Percentiles rank a stretch among this genome's conserved stretches.
Evolutionary conservation across 148 eudicot species (phyloP).

Genomic region (Silene uniflora): DNA sequence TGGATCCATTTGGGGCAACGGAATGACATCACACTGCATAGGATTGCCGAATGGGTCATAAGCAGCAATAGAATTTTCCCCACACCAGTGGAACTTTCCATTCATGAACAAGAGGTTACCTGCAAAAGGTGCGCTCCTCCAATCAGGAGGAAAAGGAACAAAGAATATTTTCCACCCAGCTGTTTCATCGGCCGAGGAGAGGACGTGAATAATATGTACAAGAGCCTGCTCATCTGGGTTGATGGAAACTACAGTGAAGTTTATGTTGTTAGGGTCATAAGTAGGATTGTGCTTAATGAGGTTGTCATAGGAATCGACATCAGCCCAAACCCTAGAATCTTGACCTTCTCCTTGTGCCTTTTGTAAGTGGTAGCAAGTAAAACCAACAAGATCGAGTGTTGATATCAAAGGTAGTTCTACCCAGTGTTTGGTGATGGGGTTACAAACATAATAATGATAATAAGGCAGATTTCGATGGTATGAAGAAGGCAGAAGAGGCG

Average conservation of each 20-base stretch:
- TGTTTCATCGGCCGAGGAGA: background rate
- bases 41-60: conserved; percentile 1
- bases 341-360: background rate
- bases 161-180: background rate
- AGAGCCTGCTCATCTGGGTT: background rate
- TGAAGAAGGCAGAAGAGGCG: background rate
- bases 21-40: background rate
- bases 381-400: background rate
- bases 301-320: background rate
- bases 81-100: background rate
- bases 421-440: conserved; percentile 4
- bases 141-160: background rate
- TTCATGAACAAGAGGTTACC: background rate
- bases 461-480: background rate
- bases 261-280: conserved; percentile 7
- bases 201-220: background rate
- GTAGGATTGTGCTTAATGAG: background rate
- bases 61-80: background rate
- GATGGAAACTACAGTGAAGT: conserved; percentile 1
- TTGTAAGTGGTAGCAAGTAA: background rate
- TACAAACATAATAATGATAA: background rate
- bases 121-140: too few species aligned
- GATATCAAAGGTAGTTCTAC: background rate
- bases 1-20: background rate
- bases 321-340: conserved; percentile 5